A percentile compares a stretch with the other conserved stretches of the same genome.
Conservation (phyloP, 352 stramenopile species). For the Phytopythium delawarense region DNA sequence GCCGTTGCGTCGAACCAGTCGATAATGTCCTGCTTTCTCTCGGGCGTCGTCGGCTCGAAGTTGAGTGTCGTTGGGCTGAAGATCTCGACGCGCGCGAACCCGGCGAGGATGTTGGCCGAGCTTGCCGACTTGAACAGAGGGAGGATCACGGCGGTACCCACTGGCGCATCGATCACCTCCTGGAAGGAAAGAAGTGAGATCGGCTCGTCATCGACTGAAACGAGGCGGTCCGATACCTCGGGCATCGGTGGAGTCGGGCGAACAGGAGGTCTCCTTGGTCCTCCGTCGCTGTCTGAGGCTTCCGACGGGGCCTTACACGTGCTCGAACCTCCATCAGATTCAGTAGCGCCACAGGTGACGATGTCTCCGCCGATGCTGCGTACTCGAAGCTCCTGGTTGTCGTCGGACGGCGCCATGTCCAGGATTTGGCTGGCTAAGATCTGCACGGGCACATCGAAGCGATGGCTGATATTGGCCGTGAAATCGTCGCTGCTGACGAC, state of each 20-base stretch:
- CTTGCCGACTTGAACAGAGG: constrained; percentile 38
- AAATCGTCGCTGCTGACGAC: not conserved
- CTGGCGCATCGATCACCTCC: constrained; percentile 34
- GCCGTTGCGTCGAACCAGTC: constrained; percentile 27
- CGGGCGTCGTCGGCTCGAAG: constrained; percentile 35
- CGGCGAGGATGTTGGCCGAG: constrained; percentile 36
- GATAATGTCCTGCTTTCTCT: constrained; percentile 26
- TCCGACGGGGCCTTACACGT: not conserved
- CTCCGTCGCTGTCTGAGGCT: too few relatives aligned
- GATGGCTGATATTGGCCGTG: constrained; percentile 7
- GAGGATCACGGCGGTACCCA: constrained; percentile 37
- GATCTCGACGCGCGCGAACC: constrained; percentile 64
- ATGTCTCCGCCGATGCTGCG: constrained; percentile 12
- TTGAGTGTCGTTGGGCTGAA: constrained; percentile 39
- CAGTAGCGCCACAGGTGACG: not conserved
- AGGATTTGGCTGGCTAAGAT: constrained; percentile 18
- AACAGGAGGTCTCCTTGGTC: not conserved
- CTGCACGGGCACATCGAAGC: constrained; percentile 31
- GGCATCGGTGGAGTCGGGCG: not conserved
- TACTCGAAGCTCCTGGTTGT: constrained; percentile 21
- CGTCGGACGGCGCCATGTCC: constrained; percentile 18
- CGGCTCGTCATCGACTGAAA: constrained; percentile 39
- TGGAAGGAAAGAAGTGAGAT: constrained; percentile 41
- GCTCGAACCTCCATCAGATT: not conserved
- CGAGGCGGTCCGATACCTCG: constrained; percentile 30